Conservation (phyloP, 352 stramenopile species). For the Phytophthora kernoviae region DNA sequence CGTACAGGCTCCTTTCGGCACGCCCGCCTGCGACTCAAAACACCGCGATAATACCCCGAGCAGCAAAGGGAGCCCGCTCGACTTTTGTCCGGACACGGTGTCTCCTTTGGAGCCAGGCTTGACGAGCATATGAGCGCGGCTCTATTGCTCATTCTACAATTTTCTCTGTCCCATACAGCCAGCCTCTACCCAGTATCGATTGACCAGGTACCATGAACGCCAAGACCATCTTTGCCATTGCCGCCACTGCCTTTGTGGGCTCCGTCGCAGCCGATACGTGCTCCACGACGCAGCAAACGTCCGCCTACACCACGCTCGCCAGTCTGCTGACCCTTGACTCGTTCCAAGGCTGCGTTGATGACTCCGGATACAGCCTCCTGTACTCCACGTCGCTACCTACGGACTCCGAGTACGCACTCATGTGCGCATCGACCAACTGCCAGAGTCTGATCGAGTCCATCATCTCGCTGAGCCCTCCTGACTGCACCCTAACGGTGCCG, state of each 20-base stretch:
- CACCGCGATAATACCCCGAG: conserved; percentile 1
- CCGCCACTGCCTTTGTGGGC: conserved; percentile 20
- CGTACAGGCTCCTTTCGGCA: conserved; percentile 9
- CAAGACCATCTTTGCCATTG: conserved; percentile 23
- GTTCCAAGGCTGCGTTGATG: conserved; percentile 28
- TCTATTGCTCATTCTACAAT: conserved; percentile 28
- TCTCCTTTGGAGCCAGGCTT: neutral
- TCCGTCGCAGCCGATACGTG: conserved; percentile 15
- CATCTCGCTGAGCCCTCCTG: conserved; percentile 18
- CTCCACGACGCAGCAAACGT: conserved; percentile 23
- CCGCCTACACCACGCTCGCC: conserved; percentile 36
- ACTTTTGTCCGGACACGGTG: conserved; percentile 9
- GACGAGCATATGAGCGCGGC: neutral
- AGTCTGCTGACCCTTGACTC: conserved; percentile 26
- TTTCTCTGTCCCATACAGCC: conserved; percentile 11
- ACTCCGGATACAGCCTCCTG: conserved; percentile 39
- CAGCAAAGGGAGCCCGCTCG: conserved; percentile 14
- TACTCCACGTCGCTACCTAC: conserved; percentile 30
- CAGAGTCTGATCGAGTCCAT: conserved; percentile 26
- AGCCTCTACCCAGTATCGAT: conserved; percentile 3
- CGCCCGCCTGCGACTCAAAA: neutral
- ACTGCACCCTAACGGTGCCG: conserved; percentile 31
- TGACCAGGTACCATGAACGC: conserved; percentile 31
- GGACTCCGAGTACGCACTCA: conserved; percentile 28
- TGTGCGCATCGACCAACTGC: conserved; percentile 33